Base-by-base conservation (phyloP, 2,329 filamentous ascomycete genomes). In the Fusarium nematophilum region DNA sequence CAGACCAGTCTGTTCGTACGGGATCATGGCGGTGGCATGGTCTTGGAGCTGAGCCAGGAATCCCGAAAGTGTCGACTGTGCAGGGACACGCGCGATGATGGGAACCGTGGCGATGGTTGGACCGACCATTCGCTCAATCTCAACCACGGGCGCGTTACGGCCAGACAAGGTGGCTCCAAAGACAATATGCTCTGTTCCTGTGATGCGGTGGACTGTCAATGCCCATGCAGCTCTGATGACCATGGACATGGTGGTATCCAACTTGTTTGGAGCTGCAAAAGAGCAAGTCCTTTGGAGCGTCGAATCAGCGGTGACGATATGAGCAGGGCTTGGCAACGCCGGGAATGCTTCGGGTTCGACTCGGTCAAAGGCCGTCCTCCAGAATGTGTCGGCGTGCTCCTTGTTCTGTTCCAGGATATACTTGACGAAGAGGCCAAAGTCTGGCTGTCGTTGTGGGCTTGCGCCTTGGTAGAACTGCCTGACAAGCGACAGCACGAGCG, bases 31-130 rank as follows among this genome's bases (percentile, higher is more conserved):
- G 1, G 45, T 49, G 3, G 58, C 43, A 8, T 65, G 40, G 9
- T 53, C 17, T 14, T 70, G 66, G 1, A 69, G 15, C 1, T 68
- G 62, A n/a, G 78, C 67, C 9, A 86, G 68, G 49, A 79, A 81
- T 13, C 78, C 70, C 0, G 63, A 60, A 3, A 80, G 64, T 0
- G 70, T 65, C 3, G 44, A 36, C 4, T 56, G n/a, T 15, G 43
- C 31, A 81, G 72, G 67, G 13, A 68, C 5, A 0, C 18, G 30
- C 2, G 68, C 37, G 0, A 62, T 43, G 1, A 71, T 30, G 4
- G 70, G 71, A 1, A 73, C 61, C 0, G 68, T 70, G 7, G 69
- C 74, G 42, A 81, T 77, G 49, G 78, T 70, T 3, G 71, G 69
- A 1, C 65, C 71, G 1, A 62, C n/a, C 9, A 71, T 67, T 3